A percentile compares a stretch with the other conserved stretches of the same genome.
Evolutionary conservation across 768 basidiomycete species (phyloP).

Genomic region (Wakefieldia striispora): DNA sequence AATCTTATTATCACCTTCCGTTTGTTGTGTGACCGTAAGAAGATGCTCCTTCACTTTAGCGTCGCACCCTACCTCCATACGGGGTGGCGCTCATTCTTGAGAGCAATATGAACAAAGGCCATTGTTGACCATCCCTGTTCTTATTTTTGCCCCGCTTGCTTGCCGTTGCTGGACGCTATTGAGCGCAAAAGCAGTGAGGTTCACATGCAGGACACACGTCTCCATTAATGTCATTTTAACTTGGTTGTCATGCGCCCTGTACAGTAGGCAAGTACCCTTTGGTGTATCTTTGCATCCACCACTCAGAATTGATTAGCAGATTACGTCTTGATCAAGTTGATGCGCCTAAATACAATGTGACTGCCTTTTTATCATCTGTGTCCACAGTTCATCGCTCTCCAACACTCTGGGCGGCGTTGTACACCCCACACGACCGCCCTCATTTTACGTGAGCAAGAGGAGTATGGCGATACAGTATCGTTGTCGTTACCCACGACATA

Average conservation of each 20-base stretch:
- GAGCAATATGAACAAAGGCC: slow-evolving; percentile 60
- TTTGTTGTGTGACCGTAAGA: slow-evolving; percentile 9
- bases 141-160: slow-evolving; percentile 42
- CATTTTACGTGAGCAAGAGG: slow-evolving; percentile 95
- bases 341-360: slow-evolving; percentile 4
- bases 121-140: slow-evolving; percentile 30
- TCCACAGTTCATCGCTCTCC: slow-evolving; percentile 56
- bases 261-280: slow-evolving; percentile 17
- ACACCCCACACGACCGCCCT: slow-evolving; percentile 75
- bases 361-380: not conserved
- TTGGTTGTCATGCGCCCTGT: not conserved
- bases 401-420: slow-evolving; percentile 93
- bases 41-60: slow-evolving; percentile 83
- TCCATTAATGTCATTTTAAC: not conserved
- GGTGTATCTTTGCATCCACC: not conserved
- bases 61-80: slow-evolving; percentile 57
- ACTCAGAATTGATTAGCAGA: slow-evolving; percentile 1
- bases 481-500: slow-evolving; percentile 34
- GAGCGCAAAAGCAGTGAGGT: slow-evolving; percentile 38
- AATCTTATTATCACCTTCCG: slow-evolving; percentile 25
- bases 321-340: not conserved
- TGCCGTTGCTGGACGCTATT: slow-evolving; percentile 24
- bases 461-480: slow-evolving; percentile 34
- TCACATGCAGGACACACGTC: slow-evolving; percentile 51
- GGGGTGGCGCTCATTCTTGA: slow-evolving; percentile 80